Evolutionary conservation across 2,329 filamentous ascomycete species (phyloP), one percentile per base, ranked within the genome.

Genomic region (Fusarium burgessii): DNA sequence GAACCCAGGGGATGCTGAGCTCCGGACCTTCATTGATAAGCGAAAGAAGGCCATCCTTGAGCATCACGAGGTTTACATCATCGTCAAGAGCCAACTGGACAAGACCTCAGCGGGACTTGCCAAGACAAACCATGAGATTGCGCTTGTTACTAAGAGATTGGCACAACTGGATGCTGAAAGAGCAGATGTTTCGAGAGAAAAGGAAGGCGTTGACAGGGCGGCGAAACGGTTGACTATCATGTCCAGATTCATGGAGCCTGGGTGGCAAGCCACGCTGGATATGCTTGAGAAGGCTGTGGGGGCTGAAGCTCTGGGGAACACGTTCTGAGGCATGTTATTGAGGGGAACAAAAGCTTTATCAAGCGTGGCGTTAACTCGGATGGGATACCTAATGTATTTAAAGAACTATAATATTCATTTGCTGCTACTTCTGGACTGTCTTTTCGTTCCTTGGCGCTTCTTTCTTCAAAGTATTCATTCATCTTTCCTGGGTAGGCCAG

Each of bases 161-260:
- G 43, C 27, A 2, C 52, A 56, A 41, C 52, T 56, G 8, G 41
- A 56, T 20, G 32, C 41, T 46, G 52, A 56, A 8, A 56, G 23
- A n/a, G 13, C 20, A 3, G 52, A 35, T 5, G 41, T 56, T 5
- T 5, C 17, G 13, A 56, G 12, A 18, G 52, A 56, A 18, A 56
- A 56, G 32, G 52, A 56, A 6, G 52, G 52, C 2, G 17, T 33
- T 14, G 52, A 56, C 9, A 27, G 13, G 10, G 41, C 29, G 15
- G 52, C 29, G 14, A 47, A 29, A 18, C 10, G 18, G 5, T 18
- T 56, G 23, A 20, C 14, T 4, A 35, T 56, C 6, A 56, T 56
- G 52, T 35, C 41, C 8, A 46, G 45, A 4, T 47, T 56, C 41
- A 56, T 56, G 52, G 52, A 56, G 8, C 52, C 52, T 56, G 45